A percentile compares a stretch with the other conserved stretches of the same genome.
These are phyloP conservation scores for Halophytophthora batemanensis DNA, from an alignment of 352 stramenopile genomes.

Conservation along the genomic window DNA sequence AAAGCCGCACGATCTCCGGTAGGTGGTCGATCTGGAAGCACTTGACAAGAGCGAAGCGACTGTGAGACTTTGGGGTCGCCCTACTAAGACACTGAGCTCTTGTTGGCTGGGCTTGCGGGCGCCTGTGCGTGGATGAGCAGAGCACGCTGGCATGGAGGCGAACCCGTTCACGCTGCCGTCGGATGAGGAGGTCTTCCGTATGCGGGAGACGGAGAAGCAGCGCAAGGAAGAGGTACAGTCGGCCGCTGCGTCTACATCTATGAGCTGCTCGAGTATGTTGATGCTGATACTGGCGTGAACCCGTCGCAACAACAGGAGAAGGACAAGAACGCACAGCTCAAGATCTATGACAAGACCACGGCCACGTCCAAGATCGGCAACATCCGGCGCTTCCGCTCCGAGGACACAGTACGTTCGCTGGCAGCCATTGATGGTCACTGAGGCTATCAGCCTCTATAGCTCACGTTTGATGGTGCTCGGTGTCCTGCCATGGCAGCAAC, in stretches of 20 bases:
- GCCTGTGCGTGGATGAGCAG: slow-evolving; percentile 9
- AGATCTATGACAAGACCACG: slow-evolving; percentile 91
- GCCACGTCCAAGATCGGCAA: slow-evolving; percentile 77
- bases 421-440: background rate
- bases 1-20: slow-evolving; percentile 22
- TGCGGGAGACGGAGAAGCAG: slow-evolving; percentile 90
- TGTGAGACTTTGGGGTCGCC: background rate
- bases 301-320: slow-evolving; percentile 37
- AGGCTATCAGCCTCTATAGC: background rate
- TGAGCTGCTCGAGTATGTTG: background rate
- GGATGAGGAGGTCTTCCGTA: slow-evolving; percentile 94
- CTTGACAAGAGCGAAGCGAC: too few relatives aligned
- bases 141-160: slow-evolving; percentile 40
- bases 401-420: slow-evolving; percentile 40
- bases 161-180: slow-evolving; percentile 92
- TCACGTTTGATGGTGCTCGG: background rate
- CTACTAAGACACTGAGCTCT: background rate
- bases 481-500: slow-evolving; percentile 15
- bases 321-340: slow-evolving; percentile 50
- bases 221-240: slow-evolving; percentile 64
- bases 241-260: background rate
- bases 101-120: background rate
- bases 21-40: background rate
- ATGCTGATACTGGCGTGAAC: background rate
- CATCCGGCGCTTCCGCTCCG: slow-evolving; percentile 67